Base-by-base conservation (phyloP, 2,329 filamentous ascomycete genomes). In the Metarhizium sp. region DNA sequence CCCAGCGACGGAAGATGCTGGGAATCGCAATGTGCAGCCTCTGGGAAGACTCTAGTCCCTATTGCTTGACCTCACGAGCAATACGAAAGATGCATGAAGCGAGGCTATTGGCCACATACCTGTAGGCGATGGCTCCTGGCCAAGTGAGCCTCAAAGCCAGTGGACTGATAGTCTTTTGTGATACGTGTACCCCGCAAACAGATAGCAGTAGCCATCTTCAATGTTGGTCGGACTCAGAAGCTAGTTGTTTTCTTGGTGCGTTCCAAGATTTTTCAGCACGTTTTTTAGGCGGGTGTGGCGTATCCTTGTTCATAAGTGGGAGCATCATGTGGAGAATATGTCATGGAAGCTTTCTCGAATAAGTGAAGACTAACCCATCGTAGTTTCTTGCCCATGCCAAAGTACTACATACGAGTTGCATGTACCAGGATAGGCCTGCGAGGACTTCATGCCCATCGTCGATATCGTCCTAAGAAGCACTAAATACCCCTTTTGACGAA, bases 261-360 rank as follows among this genome's bases (percentile, higher is more conserved):
- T 42, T 29, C 14, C 10, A 16, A 40, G 36, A 30, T n/a, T 13
- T 36, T 32, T 40, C 34, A 20, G 34, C 38, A 42, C 32, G 5
- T 10, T 43, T 30, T 40, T 43, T 18, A 51, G 50, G 50, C 50
- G 50, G 36, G 50, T 51, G 50, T 51, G 50, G 50, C 36, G 34
- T 30, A 45, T 45, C 42, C 42, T 45, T 45, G 42, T 20, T 45
- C 3, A 4, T 7, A 4, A 7, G 8, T 18, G 16, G 42, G 42
- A 45, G 42, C 47, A 29, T 8, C 10, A 50, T 25, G 20, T 25
- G 29, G 16, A 18, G 32, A n/a, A 10, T 5, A 38, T 18, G 48
- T 50, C 32, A 38, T 50, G 36, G 50, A 51, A 51, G 50, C 36
- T 29, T 51, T 51, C 34, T 51, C 36, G 50, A 43, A 43, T 20